Base-by-base conservation (phyloP, 2,329 filamentous ascomycete species). In the Hypoxylon sp. region DNA sequence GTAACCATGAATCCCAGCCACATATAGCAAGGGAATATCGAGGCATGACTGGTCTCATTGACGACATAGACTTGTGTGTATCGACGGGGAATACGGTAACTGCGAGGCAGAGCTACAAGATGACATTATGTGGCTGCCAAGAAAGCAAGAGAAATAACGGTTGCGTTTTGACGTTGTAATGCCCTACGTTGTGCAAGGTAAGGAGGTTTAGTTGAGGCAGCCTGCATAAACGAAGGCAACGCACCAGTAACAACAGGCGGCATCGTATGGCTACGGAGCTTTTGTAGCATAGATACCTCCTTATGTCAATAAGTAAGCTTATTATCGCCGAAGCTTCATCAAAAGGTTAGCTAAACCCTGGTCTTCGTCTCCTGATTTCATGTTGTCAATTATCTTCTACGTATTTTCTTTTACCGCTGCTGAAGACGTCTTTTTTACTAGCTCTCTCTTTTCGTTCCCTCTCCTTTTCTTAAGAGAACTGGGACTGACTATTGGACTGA, bases 211-310 rank as follows among this genome's bases (percentile, higher is more conserved):
- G 49, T 51, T 61, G 61, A 67, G 65, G 61, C 40, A 67, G 49
- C 65, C 61, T 64, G 59, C 64, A 58, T 63, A 62, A 58, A 63
- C 51, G 60, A 63, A 51, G 33, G 36, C 6, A 26, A 50, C 36
- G 45, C 24, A 28, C 38, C 36, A 57, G 51, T 55, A 22, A 51
- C 12, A 12, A 14, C 18, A n/a, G n/a, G n/a, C n/a, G n/a, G n/a
- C n/a, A n/a, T n/a, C n/a, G n/a, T n/a, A n/a, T n/a, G n/a, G n/a
- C n/a, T n/a, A n/a, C 3, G 20, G 36, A 30, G 32, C 18, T 58
- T 64, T n/a, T n/a, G n/a, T n/a, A n/a, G n/a, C n/a, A n/a, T n/a
- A n/a, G n/a, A n/a, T n/a, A n/a, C n/a, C n/a, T n/a, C n/a, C n/a
- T n/a, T 12, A 28, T 28, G 22, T 36, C n/a, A 46, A 49, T 48